These are phyloP conservation scores for Boletales sp. DNA, from an alignment of 768 basidiomycete genomes.

Conservation along the genomic window DNA sequence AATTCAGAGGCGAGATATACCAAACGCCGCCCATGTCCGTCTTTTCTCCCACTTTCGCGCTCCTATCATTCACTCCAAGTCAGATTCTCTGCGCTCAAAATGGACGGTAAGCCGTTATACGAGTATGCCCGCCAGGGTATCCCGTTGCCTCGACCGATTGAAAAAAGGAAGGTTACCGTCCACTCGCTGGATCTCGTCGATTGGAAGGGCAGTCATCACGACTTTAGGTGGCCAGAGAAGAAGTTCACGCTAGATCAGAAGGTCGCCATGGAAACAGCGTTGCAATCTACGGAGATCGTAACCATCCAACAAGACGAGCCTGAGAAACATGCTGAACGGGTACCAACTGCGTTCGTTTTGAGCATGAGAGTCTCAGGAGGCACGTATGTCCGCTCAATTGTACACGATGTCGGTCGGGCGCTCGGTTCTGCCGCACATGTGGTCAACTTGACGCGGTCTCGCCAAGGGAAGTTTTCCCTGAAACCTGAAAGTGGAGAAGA, in stretches of 20 bases:
- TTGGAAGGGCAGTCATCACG: conserved; percentile 77
- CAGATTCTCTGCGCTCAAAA: conserved; percentile 97
- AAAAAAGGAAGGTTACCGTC: conserved; percentile 77
- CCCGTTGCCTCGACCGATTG: conserved; percentile 93
- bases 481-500: conserved; percentile 50
- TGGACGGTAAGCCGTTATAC: conserved; percentile 94
- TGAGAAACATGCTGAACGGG: conserved; percentile 32
- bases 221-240: conserved; percentile 73
- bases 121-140: conserved; percentile 92
- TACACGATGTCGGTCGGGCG: conserved; percentile 85
- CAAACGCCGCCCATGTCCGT: conserved; percentile 90
- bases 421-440: conserved; percentile 91
- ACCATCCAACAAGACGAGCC: conserved; percentile 32
- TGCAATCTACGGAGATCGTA: conserved; percentile 46
- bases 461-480: conserved; percentile 79
- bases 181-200: conserved; percentile 74
- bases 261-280: conserved; percentile 61
- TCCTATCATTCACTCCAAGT: conserved; percentile 4
- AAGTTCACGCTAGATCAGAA: conserved; percentile 66
- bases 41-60: not conserved
- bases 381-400: conserved; percentile 94
- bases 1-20: conserved; percentile 82
- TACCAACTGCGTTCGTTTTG: conserved; percentile 79
- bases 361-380: conserved; percentile 94
- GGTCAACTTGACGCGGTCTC: conserved; percentile 82